These are phyloP conservation scores for Trapa incisa DNA, from an alignment of 345 rosid genomes.

Conservation along the genomic window DNA sequence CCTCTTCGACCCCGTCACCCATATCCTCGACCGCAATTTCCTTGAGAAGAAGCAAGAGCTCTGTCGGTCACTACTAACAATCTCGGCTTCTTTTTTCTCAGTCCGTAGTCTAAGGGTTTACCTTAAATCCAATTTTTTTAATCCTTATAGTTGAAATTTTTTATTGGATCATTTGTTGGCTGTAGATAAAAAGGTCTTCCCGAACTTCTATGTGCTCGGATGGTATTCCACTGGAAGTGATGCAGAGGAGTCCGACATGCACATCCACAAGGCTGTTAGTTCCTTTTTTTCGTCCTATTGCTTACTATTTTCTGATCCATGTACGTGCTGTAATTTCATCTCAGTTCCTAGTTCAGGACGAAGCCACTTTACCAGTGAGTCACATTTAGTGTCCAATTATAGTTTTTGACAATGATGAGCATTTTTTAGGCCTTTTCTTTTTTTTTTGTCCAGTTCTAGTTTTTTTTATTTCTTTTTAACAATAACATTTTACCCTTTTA, in stretches of 20 bases:
- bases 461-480: too few relatives aligned
- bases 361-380: background rate
- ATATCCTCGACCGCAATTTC: conserved; percentile 73
- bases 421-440: background rate
- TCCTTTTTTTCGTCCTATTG: background rate
- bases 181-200: conserved; percentile 91
- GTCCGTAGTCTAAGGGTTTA: too few relatives aligned
- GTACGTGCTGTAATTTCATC: background rate
- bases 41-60: conserved; percentile 98
- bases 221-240: conserved; percentile 94
- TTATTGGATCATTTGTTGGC: background rate
- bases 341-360: background rate
- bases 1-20: conserved; percentile 48
- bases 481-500: too few relatives aligned
- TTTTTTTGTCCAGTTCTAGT: too few relatives aligned
- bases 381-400: background rate
- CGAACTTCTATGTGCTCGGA: conserved; percentile 79
- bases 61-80: conserved; percentile 21
- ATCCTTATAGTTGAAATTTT: background rate
- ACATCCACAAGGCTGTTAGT: conserved; percentile 82
- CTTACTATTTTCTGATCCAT: background rate
- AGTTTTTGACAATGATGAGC: background rate
- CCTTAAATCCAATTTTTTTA: background rate
- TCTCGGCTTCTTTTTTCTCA: background rate
- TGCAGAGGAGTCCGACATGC: conserved; percentile 84